Evolutionary conservation across 2,329 filamentous ascomycete species (phyloP), one percentile per base, ranked within the genome.

Genomic region (Aspergillus vadensis): DNA sequence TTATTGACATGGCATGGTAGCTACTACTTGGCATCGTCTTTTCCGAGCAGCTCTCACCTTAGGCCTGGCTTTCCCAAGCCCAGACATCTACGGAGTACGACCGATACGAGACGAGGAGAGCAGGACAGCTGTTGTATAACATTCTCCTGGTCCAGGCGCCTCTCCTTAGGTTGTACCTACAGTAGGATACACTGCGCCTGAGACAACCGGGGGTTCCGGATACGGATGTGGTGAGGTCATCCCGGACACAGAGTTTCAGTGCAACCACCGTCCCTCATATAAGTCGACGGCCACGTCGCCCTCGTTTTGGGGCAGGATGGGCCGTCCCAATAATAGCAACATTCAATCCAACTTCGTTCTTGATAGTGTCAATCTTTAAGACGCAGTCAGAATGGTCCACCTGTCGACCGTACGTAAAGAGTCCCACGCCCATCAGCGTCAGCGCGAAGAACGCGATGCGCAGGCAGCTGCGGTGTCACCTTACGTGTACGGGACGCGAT

Each of bases 401-500:
- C 68, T 78, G 30, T 67, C 72, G 12, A 68, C 63, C 38, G 70
- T 77, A 57, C 65, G 67, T 17, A 68, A 70, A 30, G 66, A 73
- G 43, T 58, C 67, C 17, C 58, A 79, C 55, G 68, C 36, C 66
- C 76, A 38, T 68, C 59, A 43, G 44, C 54, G 25, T 27, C 70
- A 39, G 32, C 59, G 55, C 3, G 54, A 56, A 14, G 17, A 55
- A 7, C 62, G 49, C 36, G 59, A 58, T 41, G 19, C 50, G 9
- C 27, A 50, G 19, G 54, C 74, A 39, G 67, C 75, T 54, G 65
- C 79, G 63, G 77, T 81, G 67, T 72, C 74, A 21, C 75, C 88
- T 78, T 89, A 88, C 64, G 90, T 97, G 70, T 97, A 97, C 72
- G 93, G 92, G 71, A 93, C 90, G 61, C 86, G 83, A 65, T 96